Base-by-base conservation (phyloP, 2,329 filamentous ascomycete genomes). In the Paraphaeosphaeria minitans region DNA sequence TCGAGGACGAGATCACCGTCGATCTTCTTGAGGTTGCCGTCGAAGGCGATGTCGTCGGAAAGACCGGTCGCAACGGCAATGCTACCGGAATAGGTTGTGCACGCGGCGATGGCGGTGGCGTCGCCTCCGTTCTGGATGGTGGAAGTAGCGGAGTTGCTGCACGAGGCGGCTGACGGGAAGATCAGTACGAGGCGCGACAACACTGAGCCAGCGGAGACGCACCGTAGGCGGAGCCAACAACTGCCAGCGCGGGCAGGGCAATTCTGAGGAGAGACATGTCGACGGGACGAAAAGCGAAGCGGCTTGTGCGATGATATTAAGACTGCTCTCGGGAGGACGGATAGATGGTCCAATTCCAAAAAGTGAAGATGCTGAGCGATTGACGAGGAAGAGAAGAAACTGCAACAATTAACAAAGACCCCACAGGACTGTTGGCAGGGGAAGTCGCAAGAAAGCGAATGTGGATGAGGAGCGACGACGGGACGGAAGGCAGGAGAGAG, bases 61-160 rank as follows among this genome's bases (percentile, higher is more conserved):
- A 87, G 83, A 53, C 76, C 74, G 39, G 82, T 80, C 61, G 82
- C 83, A 65, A 96, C 83, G 63, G 85, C 83, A 61, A 97, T 81
- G 75, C 85, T 83, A 71, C 90, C 92, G 53, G 85, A 79, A 74
- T 91, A 84, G 56, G 85, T 89, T n/a, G 79, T 75, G 85, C 93
- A 97, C 63, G 74, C 71, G 55, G 84, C 76, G 60, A 94, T 80
- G 50, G 75, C 75, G 19, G 82, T 83, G 57, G 85, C 87, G 73
- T 91, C 84, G 67, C 86, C 85, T 55, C 76, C 79, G 80, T 76
- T 82, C 76, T 83, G 83, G 80, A 92, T 83, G 66, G 85, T 87
- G 59, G 76, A 81, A 78, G 79, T 84, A 65, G 75, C 81, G 69
- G 77, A 71, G 57, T 60, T 67, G 60, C 74, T 78, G 75, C 81